These are phyloP conservation scores for Pascua guehoae DNA, from an alignment of 1,284 basidiomycete species.

Conservation along the genomic window DNA sequence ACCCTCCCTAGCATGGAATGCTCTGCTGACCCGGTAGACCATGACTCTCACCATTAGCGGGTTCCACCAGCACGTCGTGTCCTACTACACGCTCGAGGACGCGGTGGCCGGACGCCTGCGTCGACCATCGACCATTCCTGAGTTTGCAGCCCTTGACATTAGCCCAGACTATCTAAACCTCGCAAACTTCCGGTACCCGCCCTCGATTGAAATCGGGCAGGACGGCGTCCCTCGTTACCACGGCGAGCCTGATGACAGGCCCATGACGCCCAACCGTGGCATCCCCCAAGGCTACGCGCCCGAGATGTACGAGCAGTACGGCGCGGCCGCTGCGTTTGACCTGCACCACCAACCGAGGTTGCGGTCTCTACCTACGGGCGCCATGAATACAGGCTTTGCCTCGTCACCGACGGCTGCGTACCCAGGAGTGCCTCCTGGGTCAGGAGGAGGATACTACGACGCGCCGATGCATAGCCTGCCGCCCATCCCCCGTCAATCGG, in stretches of 20 bases:
- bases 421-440: conserved; percentile 8
- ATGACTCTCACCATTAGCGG: conserved; percentile 83
- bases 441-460: conserved; percentile 12
- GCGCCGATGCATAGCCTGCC: conserved; percentile 4
- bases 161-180: conserved; percentile 84
- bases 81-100: conserved; percentile 91
- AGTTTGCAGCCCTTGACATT: conserved; percentile 80
- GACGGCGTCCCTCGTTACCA: conserved; percentile 76
- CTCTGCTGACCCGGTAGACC: conserved; percentile 57
- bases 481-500: conserved; percentile 3
- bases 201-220: conserved; percentile 74
- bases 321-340: conserved; percentile 6
- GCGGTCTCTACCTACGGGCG: conserved; percentile 13
- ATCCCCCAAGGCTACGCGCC: conserved; percentile 1
- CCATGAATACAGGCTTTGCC: neutral
- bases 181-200: conserved; percentile 84
- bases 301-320: conserved; percentile 17
- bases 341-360: conserved; percentile 12
- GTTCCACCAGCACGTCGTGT: conserved; percentile 89
- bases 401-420: conserved; percentile 3
- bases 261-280: conserved; percentile 9
- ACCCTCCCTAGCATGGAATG: neutral
- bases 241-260: conserved; percentile 22
- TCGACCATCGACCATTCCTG: conserved; percentile 81
- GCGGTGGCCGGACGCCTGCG: conserved; percentile 81